Conservation (phyloP, 768 basidiomycete species). For the Xanthoconium purpureum region DNA sequence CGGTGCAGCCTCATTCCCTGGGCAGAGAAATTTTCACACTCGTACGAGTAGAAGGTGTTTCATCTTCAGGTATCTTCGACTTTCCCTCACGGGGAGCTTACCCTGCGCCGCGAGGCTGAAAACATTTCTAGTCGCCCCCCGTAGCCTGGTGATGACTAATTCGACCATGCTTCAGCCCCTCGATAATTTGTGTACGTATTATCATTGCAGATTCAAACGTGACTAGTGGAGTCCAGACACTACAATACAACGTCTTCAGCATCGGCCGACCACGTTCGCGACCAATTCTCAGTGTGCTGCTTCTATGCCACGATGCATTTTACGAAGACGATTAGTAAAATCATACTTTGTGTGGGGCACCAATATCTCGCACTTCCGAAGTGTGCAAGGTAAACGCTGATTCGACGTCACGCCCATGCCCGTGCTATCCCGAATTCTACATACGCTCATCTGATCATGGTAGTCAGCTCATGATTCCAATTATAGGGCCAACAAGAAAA, state of each 20-base stretch:
- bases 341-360: not conserved
- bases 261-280: not conserved
- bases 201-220: no score
- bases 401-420: not conserved
- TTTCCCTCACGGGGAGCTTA: not conserved
- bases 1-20: slow-evolving; percentile 35
- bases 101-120: slow-evolving; percentile 6
- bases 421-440: not conserved
- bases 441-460: not conserved
- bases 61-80: not conserved
- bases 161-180: not conserved
- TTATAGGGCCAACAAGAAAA: not conserved
- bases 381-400: not conserved
- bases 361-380: not conserved
- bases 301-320: no score
- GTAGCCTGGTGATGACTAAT: no score
- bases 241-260: no score
- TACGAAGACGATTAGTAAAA: not conserved
- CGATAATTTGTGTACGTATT: slow-evolving; percentile 12
- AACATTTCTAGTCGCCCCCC: no score
- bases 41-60: not conserved
- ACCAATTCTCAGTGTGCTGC: not conserved
- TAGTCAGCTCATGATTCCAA: not conserved
- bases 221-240: no score
- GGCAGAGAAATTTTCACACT: slow-evolving; percentile 21